Conservation (phyloP, 805 yeast species). For the Spathaspora boniae region DNA sequence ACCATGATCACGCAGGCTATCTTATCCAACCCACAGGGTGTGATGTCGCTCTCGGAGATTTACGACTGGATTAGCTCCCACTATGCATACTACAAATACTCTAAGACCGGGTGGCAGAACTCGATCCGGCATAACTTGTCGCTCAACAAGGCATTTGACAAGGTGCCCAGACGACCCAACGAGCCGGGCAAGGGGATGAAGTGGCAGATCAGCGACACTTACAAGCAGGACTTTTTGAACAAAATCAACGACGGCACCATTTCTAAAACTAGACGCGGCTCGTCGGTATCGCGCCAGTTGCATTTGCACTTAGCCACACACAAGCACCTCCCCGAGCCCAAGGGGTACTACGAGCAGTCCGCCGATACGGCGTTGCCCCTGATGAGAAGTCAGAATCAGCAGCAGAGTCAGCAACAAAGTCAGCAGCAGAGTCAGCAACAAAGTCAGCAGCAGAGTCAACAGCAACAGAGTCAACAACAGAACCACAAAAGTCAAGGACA, state of each 20-base stretch:
- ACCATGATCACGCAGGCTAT: slow-evolving; percentile 98
- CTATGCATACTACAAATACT: slow-evolving; percentile 87
- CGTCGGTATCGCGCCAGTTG: slow-evolving; percentile 74
- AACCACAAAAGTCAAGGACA: slow-evolving; percentile 3
- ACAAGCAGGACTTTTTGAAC: slow-evolving; percentile 76
- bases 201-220: slow-evolving; percentile 91
- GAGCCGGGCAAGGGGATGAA: slow-evolving; percentile 99
- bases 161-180: slow-evolving; percentile 90
- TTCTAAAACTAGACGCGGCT: slow-evolving; percentile 73
- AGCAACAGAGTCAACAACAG: slow-evolving; percentile 6
- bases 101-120: slow-evolving; percentile 98
- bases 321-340: slow-evolving; percentile 49
- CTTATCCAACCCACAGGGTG: slow-evolving; percentile 81
- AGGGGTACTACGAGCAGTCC: slow-evolving; percentile 20
- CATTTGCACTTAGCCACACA: slow-evolving; percentile 69
- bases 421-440: slow-evolving; percentile 2
- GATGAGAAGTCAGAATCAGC: slow-evolving; percentile 14
- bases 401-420: slow-evolving; percentile 14
- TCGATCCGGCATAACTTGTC: slow-evolving; percentile 94
- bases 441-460: slow-evolving; percentile 4
- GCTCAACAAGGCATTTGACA: slow-evolving; percentile 93
- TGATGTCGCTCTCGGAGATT: slow-evolving; percentile 84
- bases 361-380: slow-evolving; percentile 13
- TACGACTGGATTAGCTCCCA: slow-evolving; percentile 85
- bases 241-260: slow-evolving; percentile 76